phyloP scores from a whole-genome alignment of 2,329 filamentous ascomycete genomes.

The Exophiala mesophila region DNA sequence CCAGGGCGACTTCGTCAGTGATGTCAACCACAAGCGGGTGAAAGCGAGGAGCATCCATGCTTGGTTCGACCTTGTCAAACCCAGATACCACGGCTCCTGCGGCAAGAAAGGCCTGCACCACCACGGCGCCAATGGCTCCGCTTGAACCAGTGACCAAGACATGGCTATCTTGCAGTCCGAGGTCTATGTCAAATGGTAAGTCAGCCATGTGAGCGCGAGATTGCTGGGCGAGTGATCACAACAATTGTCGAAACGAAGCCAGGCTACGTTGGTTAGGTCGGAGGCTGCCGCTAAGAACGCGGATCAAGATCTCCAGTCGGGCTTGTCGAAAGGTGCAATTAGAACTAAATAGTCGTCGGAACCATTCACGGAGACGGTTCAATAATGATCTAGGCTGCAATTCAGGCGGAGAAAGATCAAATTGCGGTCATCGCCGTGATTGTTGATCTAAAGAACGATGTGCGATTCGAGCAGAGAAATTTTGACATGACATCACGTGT shows the following conservation, averaged over 20 bases:
- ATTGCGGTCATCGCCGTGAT: too few species aligned
- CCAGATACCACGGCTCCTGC: conserved; percentile 41
- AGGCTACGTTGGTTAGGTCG: too few species aligned
- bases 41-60: conserved; percentile 18
- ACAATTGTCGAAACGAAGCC: not conserved
- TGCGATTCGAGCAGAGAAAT: too few species aligned
- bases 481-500: too few species aligned
- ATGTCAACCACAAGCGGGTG: conserved; percentile 32
- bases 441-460: too few species aligned
- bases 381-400: conserved; percentile 3
- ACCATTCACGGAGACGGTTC: too few species aligned
- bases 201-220: conserved; percentile 6
- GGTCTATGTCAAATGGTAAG: conserved; percentile 26
- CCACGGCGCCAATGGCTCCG: conserved; percentile 38
- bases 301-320: not conserved
- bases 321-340: too few species aligned
- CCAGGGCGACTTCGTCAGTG: conserved; percentile 31
- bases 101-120: conserved; percentile 39
- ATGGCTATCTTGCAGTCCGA: conserved; percentile 36
- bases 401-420: too few species aligned
- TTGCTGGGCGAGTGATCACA: not conserved
- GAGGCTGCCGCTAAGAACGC: too few species aligned
- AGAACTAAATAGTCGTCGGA: too few species aligned
- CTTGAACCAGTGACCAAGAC: conserved; percentile 41
- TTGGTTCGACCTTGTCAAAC: conserved; percentile 29